Percentiles rank a stretch among this genome's conserved stretches.
Evolutionary conservation across 1,284 basidiomycete genomes (phyloP).

Genomic region (Athelia sp.): DNA sequence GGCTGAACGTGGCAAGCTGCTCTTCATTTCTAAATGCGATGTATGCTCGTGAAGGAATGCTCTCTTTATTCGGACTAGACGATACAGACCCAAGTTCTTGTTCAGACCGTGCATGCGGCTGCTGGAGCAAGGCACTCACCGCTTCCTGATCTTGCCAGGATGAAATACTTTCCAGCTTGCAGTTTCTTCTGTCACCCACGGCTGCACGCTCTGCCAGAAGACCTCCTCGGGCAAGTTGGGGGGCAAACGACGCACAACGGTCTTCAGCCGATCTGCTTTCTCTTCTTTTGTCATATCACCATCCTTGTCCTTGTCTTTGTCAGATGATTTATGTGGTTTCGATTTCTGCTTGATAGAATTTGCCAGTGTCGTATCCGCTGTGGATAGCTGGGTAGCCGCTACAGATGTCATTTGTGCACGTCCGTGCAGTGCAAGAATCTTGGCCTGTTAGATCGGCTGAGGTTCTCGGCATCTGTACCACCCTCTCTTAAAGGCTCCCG

Average conservation of each 20-base stretch:
- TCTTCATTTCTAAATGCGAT: slow-evolving; percentile 82
- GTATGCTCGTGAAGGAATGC: slow-evolving; percentile 85
- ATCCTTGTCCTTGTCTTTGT: slow-evolving; percentile 24
- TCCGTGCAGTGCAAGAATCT: not conserved
- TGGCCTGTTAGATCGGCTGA: not conserved
- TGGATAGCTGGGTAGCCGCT: not conserved
- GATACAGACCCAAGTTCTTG: slow-evolving; percentile 1
- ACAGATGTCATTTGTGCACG: not conserved
- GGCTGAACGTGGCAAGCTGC: slow-evolving; percentile 70
- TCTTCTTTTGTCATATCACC: slow-evolving; percentile 14
- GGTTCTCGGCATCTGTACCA: too few species aligned
- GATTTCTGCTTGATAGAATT: not conserved
- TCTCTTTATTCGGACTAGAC: slow-evolving; percentile 71
- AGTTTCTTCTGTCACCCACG: slow-evolving; percentile 79
- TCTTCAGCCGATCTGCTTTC: slow-evolving; percentile 69
- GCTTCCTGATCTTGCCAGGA: slow-evolving; percentile 67
- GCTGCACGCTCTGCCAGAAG: slow-evolving; percentile 88
- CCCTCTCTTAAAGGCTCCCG: too few species aligned
- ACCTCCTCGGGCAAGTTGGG: slow-evolving; percentile 88
- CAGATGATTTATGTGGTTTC: slow-evolving; percentile 23
- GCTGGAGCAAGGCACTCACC: slow-evolving; percentile 38
- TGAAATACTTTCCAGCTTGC: slow-evolving; percentile 64
- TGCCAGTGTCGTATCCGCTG: not conserved
- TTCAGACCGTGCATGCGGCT: not conserved
- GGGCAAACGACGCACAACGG: slow-evolving; percentile 84